These are phyloP conservation scores for Aspergillus diversus DNA, from an alignment of 495 filamentous ascomycete genomes.

Conservation along the genomic window DNA sequence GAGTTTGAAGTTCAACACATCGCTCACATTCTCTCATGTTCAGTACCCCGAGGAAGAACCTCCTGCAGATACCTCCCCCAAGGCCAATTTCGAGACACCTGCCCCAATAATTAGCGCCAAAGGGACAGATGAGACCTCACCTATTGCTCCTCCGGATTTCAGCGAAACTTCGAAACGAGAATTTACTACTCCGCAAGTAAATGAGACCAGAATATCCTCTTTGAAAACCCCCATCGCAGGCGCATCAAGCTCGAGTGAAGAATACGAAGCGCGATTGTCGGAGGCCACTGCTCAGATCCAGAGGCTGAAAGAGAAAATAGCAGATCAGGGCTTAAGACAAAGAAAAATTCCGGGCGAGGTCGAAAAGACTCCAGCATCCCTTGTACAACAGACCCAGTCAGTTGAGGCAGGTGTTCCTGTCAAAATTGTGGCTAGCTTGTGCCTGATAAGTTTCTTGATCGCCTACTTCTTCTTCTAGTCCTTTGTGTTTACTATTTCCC, in stretches of 20 bases:
- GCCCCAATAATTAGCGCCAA: constrained; percentile 43
- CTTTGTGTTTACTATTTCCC: constrained; percentile 28
- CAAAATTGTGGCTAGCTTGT: constrained; percentile 79
- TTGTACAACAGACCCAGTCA: constrained; percentile 49
- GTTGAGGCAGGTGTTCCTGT: constrained; percentile 80
- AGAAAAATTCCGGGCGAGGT: constrained; percentile 53
- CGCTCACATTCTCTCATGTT: constrained; percentile 5
- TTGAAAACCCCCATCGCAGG: constrained; percentile 47
- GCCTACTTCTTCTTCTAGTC: constrained; percentile 92
- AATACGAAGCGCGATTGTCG: constrained; percentile 71
- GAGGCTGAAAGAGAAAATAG: constrained; percentile 67
- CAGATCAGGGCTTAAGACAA: constrained; percentile 74
- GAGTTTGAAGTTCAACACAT: neutral
- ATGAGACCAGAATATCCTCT: constrained; percentile 25
- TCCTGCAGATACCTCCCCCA: constrained; percentile 61
- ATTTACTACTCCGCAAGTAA: constrained; percentile 38
- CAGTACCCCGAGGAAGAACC: constrained; percentile 47
- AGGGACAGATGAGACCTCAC: constrained; percentile 35
- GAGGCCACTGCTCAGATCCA: constrained; percentile 77
- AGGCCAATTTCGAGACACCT: constrained; percentile 55
- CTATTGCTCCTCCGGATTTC: constrained; percentile 47
- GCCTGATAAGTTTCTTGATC: constrained; percentile 86
- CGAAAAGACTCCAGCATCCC: constrained; percentile 42
- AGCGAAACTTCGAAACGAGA: constrained; percentile 46
- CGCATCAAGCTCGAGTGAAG: constrained; percentile 57